Percentiles rank a stretch among this genome's conserved stretches.
Conservation (phyloP, 208 protist genomes). For the Crithidia expoeki region DNA sequence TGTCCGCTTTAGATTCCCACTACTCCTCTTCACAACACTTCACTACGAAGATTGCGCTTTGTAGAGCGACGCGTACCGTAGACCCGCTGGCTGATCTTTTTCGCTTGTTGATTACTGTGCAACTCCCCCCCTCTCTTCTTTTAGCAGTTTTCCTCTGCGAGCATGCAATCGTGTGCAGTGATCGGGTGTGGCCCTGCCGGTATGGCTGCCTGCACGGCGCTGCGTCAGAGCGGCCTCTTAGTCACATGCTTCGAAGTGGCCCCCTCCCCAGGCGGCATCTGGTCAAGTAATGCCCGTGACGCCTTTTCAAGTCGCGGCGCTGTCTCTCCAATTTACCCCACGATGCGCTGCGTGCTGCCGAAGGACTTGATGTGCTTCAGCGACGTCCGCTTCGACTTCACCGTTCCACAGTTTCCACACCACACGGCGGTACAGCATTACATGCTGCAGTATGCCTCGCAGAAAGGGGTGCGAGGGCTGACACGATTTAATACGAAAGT, state of each 20-base stretch:
- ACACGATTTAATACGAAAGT: slow-evolving; percentile 91
- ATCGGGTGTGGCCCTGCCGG: slow-evolving; percentile 89
- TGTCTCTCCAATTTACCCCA: slow-evolving; percentile 79
- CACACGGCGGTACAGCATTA: slow-evolving; percentile 83
- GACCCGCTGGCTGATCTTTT: no score
- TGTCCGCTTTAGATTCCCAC: no score
- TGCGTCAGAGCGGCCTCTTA: slow-evolving; percentile 78
- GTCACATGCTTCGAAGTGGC: slow-evolving; percentile 89
- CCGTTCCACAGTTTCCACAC: slow-evolving; percentile 85
- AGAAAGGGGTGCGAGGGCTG: slow-evolving; percentile 67
- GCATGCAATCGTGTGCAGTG: slow-evolving; percentile 86
- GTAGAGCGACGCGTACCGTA: no score
- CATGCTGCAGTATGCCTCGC: slow-evolving; percentile 67
- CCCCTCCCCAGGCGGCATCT: slow-evolving; percentile 75
- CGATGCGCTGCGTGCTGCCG: slow-evolving; percentile 82
- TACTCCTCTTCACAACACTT: no score
- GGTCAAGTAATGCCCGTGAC: slow-evolving; percentile 68
- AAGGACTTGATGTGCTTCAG: slow-evolving; percentile 90
- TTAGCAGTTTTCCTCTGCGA: neutral
- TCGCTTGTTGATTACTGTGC: neutral
- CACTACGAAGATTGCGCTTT: no score
- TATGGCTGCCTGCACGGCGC: slow-evolving; percentile 67
- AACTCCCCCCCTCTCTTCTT: neutral
- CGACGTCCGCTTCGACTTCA: slow-evolving; percentile 84
- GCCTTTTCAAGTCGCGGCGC: slow-evolving; percentile 71